Conservation (phyloP, 768 basidiomycete species). For the Cystobasidium ongulense region DNA sequence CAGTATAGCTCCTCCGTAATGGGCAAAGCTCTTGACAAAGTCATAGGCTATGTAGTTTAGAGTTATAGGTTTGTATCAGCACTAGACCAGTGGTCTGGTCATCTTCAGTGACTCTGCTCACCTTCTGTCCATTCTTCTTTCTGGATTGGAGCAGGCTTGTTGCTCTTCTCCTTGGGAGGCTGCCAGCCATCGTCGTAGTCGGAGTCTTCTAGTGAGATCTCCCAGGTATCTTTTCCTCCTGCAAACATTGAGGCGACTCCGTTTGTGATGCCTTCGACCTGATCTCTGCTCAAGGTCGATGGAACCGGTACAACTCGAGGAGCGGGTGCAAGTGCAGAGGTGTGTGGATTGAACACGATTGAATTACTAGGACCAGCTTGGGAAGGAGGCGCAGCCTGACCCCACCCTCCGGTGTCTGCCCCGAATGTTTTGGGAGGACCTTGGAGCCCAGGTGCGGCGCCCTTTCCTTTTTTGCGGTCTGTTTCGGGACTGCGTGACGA, state of each 20-base stretch:
- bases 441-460: neutral
- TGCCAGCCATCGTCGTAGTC: slow-evolving; percentile 22
- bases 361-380: neutral
- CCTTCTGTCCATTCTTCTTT: slow-evolving; percentile 21
- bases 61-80: neutral
- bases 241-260: neutral
- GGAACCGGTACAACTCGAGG: neutral
- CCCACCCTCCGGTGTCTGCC: neutral
- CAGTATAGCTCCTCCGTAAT: slow-evolving; percentile 13
- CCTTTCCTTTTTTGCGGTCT: neutral
- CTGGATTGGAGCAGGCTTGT: neutral
- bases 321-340: neutral
- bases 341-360: neutral
- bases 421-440: neutral
- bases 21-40: slow-evolving; percentile 10
- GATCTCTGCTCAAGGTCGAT: no score
- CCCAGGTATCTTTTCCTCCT: slow-evolving; percentile 17
- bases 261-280: neutral
- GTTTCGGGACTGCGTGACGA: neutral
- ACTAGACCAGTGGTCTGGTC: no score
- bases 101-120: neutral
- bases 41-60: neutral
- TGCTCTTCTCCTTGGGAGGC: neutral
- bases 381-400: neutral
- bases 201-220: slow-evolving; percentile 12